Percentiles rank a stretch among this genome's conserved stretches.
Conservation (phyloP, 768 basidiomycete species). For the Tulasnella calospora region DNA sequence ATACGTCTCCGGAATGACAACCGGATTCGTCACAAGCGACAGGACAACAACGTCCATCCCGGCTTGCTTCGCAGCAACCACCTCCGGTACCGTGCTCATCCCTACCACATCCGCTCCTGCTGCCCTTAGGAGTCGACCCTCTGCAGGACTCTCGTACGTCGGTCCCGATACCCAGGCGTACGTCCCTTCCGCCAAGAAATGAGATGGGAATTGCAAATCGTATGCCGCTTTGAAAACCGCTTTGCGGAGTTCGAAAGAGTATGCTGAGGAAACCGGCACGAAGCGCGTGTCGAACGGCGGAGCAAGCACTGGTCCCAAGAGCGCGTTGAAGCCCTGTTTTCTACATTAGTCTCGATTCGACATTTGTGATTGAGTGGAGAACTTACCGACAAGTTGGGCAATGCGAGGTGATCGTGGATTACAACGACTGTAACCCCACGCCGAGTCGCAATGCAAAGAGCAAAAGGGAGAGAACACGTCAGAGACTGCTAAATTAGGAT, state of each 20-base stretch:
- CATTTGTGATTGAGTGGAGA: background rate
- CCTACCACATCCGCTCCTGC: constrained; percentile 88
- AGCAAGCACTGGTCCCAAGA: constrained; percentile 65
- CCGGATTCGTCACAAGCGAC: constrained; percentile 81
- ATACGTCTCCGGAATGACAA: constrained; percentile 65
- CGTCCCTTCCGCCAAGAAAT: constrained; percentile 68
- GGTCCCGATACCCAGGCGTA: constrained; percentile 92
- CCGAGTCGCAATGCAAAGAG: background rate
- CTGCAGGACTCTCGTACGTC: constrained; percentile 84
- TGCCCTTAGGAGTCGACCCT: constrained; percentile 67
- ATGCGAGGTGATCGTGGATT: constrained; percentile 76
- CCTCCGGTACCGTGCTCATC: constrained; percentile 91
- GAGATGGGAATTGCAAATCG: constrained; percentile 48
- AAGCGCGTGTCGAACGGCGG: constrained; percentile 60
- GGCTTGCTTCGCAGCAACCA: constrained; percentile 71
- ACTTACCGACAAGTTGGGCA: constrained; percentile 55
- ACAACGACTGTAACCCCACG: constrained; percentile 56
- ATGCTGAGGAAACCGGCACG: constrained; percentile 78
- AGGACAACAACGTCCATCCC: constrained; percentile 71
- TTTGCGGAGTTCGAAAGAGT: constrained; percentile 65
- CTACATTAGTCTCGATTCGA: background rate
- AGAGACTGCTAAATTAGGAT: background rate
- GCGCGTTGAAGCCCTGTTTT: constrained; percentile 61
- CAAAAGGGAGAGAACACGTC: background rate
- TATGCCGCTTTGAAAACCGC: constrained; percentile 68